Base-by-base conservation (phyloP, 805 yeast species). In the Suhomyces faveliae region DNA sequence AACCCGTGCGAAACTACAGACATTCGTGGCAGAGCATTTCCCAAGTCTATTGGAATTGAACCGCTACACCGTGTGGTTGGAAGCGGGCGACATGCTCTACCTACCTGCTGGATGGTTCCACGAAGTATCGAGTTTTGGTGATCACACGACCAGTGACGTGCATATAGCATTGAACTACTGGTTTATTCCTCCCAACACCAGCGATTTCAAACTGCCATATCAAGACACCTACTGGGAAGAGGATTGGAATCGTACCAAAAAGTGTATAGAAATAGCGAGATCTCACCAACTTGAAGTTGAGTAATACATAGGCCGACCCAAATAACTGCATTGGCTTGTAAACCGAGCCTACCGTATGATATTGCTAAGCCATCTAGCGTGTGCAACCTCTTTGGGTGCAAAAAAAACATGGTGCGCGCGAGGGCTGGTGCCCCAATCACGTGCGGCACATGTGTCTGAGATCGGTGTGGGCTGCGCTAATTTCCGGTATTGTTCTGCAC, bases 51-150 rank as follows among this genome's bases (percentile, higher is more conserved):
- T 73, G 35, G 51, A 64, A 0, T 68, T 80, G 1, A 62, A 68
- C 15, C 70, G 72, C 40, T 58, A 75, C 12, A 68, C 74, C 13
- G 81, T 81, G 1, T 68, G 76, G 59, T 53, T 86, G 22, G 58
- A 73, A 23, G 82, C 84, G 0, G 89, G 89, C 0, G 81, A 85
- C 42, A 80, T 84, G 83, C 61, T 86, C 19, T 86, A 79, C 58
- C 60, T 86, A 21, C 92, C 92, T 0, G 78, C 87, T 1, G 90
- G 92, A 2, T 86, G 91, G 91, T 86, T 86, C 57, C 92, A 86
- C 60, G 92, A 86, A 61, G 92, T 86, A 2, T 78, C 87, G 1
- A 83, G 88, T 8, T 83, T 71, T 60, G 84, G 84, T n/a, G n/a
- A n/a, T n/a, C n/a, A n/a, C n/a, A n/a, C n/a, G n/a, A n/a, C n/a